These are phyloP conservation scores for Candida sp. DNA, from an alignment of 1,139 yeast species.

Conservation along the genomic window DNA sequence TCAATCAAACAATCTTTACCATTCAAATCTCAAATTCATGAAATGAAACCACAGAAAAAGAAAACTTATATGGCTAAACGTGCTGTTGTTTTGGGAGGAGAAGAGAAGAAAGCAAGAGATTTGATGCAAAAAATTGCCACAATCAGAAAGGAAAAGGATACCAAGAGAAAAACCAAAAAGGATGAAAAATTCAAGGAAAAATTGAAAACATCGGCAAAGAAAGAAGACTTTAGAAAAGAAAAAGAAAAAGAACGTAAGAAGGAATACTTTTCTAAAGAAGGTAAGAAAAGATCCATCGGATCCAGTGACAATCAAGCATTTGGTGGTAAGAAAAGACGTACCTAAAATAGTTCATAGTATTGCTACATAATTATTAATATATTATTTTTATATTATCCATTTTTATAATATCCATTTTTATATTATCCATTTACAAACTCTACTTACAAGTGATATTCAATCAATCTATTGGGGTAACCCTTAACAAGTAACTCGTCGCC, in stretches of 20 bases:
- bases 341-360: conserved; percentile 5
- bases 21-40: conserved; percentile 83
- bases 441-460: conserved; percentile 35
- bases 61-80: conserved; percentile 84
- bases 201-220: conserved; percentile 69
- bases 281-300: conserved; percentile 60
- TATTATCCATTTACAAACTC: not conserved
- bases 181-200: conserved; percentile 73
- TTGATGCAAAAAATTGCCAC: conserved; percentile 87
- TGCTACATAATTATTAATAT: not conserved
- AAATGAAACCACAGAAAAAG: conserved; percentile 86
- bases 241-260: conserved; percentile 84
- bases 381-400: too few species aligned
- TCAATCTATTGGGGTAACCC: conserved; percentile 25
- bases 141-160: conserved; percentile 80
- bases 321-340: conserved; percentile 25
- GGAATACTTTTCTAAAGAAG: conserved; percentile 75
- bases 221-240: conserved; percentile 67
- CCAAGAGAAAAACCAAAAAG: conserved; percentile 73
- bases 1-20: conserved; percentile 76
- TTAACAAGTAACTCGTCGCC: conserved; percentile 32
- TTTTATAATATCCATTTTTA: too few species aligned
- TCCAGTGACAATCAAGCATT: conserved; percentile 35
- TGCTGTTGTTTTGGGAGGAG: conserved; percentile 91
- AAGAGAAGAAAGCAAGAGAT: conserved; percentile 90